phyloP scores from a whole-genome alignment of 257 asterid species.

The Primulina huaijiensis region DNA sequence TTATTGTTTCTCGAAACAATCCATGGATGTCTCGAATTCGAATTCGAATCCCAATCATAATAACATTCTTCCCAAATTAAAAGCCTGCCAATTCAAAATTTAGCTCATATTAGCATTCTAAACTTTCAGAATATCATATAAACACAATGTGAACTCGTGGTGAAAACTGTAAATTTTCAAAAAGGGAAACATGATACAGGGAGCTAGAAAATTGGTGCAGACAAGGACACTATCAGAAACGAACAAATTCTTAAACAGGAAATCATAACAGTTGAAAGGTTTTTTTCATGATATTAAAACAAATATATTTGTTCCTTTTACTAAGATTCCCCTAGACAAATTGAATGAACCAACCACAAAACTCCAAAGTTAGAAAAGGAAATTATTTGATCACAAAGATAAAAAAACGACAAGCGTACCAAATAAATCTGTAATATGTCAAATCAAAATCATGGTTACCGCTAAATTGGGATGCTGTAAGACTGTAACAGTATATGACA shows the following conservation, averaged over 20 bases:
- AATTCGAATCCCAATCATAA: slow-evolving; percentile 33
- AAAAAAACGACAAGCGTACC: slow-evolving; percentile 28
- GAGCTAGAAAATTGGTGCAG: slow-evolving; percentile 24
- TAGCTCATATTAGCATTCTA: neutral
- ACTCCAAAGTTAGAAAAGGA: slow-evolving; percentile 49
- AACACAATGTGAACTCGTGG: slow-evolving; percentile 19
- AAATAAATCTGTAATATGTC: slow-evolving; percentile 36
- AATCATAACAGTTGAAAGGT: slow-evolving; percentile 36
- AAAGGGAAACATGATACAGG: slow-evolving; percentile 32
- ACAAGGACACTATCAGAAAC: slow-evolving; percentile 39
- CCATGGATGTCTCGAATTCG: slow-evolving; percentile 26
- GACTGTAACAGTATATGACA: slow-evolving; percentile 21
- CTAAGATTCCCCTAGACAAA: slow-evolving; percentile 57
- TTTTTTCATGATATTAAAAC: slow-evolving; percentile 24
- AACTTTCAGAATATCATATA: neutral
- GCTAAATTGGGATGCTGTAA: slow-evolving; percentile 21
- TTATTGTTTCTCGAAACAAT: slow-evolving; percentile 30
- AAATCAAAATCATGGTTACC: slow-evolving; percentile 27
- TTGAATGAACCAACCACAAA: slow-evolving; percentile 45
- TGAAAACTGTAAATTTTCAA: slow-evolving; percentile 4
- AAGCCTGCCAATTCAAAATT: slow-evolving; percentile 43
- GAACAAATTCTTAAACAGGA: slow-evolving; percentile 36
- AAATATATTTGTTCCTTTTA: slow-evolving; percentile 18
- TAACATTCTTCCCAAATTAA: slow-evolving; percentile 80
- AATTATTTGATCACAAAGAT: slow-evolving; percentile 32